These are phyloP conservation scores for Tulasnella sp. DNA, from an alignment of 768 basidiomycete species.

Conservation along the genomic window DNA sequence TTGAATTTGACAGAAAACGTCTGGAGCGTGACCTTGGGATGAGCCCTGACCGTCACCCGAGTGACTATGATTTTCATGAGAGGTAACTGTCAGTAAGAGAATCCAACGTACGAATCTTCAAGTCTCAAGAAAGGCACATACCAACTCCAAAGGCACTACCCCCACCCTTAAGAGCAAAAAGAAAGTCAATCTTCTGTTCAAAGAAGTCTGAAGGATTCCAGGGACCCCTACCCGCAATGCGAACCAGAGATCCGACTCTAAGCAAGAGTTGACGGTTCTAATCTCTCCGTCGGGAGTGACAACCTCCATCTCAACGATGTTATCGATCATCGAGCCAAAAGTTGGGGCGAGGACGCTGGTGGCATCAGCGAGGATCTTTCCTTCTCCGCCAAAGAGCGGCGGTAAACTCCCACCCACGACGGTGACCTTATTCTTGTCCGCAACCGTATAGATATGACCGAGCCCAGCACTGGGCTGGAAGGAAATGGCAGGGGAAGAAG, in stretches of 20 bases:
- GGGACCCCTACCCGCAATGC: conserved; percentile 2
- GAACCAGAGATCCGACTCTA: conserved; percentile 6
- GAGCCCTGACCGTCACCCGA: conserved; percentile 7
- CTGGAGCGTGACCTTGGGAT: background rate
- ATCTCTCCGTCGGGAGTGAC: conserved; percentile 3
- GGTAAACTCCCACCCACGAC: background rate
- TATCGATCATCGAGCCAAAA: conserved; percentile 8
- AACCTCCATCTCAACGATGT: conserved; percentile 4
- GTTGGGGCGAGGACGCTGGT: conserved; percentile 9
- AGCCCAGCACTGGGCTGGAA: background rate
- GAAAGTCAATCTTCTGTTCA: background rate
- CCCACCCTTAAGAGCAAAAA: conserved; percentile 2
- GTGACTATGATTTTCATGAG: background rate
- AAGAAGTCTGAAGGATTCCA: background rate
- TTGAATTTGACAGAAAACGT: background rate
- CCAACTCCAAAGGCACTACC: conserved; percentile 6
- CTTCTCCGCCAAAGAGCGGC: background rate
- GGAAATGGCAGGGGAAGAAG: background rate
- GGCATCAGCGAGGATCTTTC: background rate
- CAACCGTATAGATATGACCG: background rate
- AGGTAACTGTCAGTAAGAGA: background rate
- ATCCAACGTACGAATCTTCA: background rate
- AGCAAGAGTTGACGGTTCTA: background rate
- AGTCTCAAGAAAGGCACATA: background rate
- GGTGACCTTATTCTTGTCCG: conserved; percentile 6